Percentiles rank a stretch among this genome's conserved stretches.
Evolutionary conservation across 108 stramenopile genomes (phyloP).

Genomic region (Cyclostephanos invisitatus): DNA sequence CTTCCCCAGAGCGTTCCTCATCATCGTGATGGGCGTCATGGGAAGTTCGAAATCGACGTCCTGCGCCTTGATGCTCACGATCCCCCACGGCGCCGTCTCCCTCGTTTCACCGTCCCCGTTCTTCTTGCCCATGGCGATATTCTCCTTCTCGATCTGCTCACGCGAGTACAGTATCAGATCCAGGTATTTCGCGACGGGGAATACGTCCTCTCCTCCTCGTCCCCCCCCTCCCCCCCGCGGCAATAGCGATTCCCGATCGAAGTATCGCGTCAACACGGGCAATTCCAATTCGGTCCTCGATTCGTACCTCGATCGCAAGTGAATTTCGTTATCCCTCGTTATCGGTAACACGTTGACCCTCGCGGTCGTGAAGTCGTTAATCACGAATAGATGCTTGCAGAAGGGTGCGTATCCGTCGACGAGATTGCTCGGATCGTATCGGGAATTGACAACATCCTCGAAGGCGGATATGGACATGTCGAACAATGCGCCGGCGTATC

Average conservation of each 20-base stretch:
- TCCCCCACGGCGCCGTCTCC: slow-evolving; percentile 91
- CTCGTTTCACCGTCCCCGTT: not conserved
- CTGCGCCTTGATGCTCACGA: slow-evolving; percentile 97
- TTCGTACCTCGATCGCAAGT: slow-evolving; percentile 85
- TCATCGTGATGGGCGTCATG: slow-evolving; percentile 97
- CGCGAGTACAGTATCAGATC: slow-evolving; percentile 95
- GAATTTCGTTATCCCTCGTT: slow-evolving; percentile 77
- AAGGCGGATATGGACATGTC: slow-evolving; percentile 66
- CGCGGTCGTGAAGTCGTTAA: slow-evolving; percentile 84
- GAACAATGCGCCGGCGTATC: slow-evolving; percentile 75
- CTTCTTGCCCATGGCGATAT: slow-evolving; percentile 80
- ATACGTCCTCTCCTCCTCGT: slow-evolving; percentile 31
- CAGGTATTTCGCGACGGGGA: slow-evolving; percentile 85
- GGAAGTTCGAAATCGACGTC: slow-evolving; percentile 91
- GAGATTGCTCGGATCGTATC: slow-evolving; percentile 56
- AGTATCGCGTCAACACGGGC: slow-evolving; percentile 86
- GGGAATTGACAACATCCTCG: slow-evolving; percentile 73
- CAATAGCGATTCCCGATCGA: slow-evolving; percentile 62
- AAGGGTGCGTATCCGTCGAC: slow-evolving; percentile 96
- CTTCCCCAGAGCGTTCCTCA: slow-evolving; percentile 96
- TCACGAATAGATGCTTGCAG: slow-evolving; percentile 97
- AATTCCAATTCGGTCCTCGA: slow-evolving; percentile 91
- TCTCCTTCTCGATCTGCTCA: slow-evolving; percentile 89
- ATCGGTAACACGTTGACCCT: slow-evolving; percentile 77
- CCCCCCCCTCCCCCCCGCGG: slow-evolving; percentile 2